These are phyloP conservation scores for Hyaloscypha finlandica DNA, from an alignment of 495 filamentous ascomycete genomes.

Conservation along the genomic window DNA sequence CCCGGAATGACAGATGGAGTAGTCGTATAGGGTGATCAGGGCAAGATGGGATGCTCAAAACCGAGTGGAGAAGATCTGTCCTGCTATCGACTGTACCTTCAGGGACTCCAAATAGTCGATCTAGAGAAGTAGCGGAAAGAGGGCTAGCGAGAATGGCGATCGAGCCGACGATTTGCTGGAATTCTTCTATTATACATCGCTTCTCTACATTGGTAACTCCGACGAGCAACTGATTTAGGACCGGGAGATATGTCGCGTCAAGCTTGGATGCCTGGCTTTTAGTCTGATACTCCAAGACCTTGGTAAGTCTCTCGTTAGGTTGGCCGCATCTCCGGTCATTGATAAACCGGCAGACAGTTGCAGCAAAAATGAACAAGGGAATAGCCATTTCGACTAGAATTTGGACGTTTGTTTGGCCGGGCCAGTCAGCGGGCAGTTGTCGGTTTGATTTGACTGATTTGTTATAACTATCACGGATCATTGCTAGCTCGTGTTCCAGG, in stretches of 20 bases:
- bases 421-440: conserved; percentile 1
- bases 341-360: conserved; percentile 40
- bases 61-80: conserved; percentile 28
- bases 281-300: conserved; percentile 33
- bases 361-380: conserved; percentile 47
- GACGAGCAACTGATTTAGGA: conserved; percentile 34
- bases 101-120: neutral
- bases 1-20: conserved; percentile 52
- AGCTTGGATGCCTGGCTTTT: conserved; percentile 31
- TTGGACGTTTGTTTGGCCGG: conserved; percentile 9
- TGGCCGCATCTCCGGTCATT: conserved; percentile 21
- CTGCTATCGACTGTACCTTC: neutral
- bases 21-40: conserved; percentile 22
- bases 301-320: conserved; percentile 26
- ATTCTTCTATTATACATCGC: conserved; percentile 16
- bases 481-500: conserved; percentile 1
- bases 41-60: conserved; percentile 29
- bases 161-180: conserved; percentile 37
- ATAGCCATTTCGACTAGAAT: conserved; percentile 40
- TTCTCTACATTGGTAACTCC: conserved; percentile 15
- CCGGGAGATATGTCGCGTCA: conserved; percentile 38
- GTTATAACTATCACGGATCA: conserved; percentile 6
- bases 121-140: neutral
- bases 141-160: conserved; percentile 37
- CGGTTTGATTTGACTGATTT: neutral